Conservation (phyloP, 441 rosid genomes). For the Manihot esculenta region DNA sequence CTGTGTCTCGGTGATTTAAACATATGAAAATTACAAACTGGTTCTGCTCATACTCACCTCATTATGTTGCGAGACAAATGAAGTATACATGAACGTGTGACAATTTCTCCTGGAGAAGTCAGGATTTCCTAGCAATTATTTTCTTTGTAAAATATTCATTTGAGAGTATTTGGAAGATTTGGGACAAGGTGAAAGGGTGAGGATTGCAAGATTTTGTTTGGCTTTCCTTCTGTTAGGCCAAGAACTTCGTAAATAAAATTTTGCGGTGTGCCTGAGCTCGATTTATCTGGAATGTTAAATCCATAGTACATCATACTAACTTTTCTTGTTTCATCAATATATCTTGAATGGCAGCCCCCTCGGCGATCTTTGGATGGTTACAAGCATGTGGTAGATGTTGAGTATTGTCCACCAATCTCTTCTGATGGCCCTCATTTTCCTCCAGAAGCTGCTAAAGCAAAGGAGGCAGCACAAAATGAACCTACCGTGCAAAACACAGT, state of each 20-base stretch:
- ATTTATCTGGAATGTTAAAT: too few species aligned
- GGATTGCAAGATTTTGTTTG: not conserved
- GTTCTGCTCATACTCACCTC: not conserved
- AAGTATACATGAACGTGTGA: not conserved
- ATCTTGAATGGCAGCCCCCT: constrained; percentile 59
- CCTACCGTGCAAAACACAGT: constrained; percentile 57
- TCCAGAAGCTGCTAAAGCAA: constrained; percentile 85
- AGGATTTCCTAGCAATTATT: not conserved
- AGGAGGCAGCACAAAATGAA: constrained; percentile 80
- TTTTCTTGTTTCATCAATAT: constrained; percentile 7
- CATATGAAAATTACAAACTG: too few species aligned
- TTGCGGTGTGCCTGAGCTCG: not conserved
- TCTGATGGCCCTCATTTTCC: constrained; percentile 85
- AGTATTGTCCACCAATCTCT: constrained; percentile 74
- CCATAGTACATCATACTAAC: not conserved
- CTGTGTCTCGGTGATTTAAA: too few species aligned
- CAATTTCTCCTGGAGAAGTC: not conserved
- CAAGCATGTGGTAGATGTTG: constrained; percentile 92
- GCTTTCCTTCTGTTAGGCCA: not conserved
- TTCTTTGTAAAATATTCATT: not conserved
- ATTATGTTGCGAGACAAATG: not conserved
- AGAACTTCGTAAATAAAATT: not conserved
- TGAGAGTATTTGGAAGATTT: not conserved
- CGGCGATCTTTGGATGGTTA: constrained; percentile 82
- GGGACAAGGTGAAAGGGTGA: not conserved